phyloP scores from a whole-genome alignment of 2,329 filamentous ascomycete genomes.

The Calonectria hongkongensis region DNA sequence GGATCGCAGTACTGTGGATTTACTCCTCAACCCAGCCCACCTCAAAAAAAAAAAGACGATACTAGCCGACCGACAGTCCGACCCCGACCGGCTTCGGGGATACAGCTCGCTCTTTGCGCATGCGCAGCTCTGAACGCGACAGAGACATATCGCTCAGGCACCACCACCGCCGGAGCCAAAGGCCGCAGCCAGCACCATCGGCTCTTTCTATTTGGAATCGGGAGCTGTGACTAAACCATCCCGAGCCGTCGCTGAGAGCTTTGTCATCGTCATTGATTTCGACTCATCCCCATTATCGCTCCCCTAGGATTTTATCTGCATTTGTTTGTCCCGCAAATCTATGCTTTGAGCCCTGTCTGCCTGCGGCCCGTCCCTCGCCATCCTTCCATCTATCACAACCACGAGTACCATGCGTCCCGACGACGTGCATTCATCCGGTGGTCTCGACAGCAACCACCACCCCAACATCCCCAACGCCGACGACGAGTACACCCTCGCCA shows the following conservation, averaged over 20 bases:
- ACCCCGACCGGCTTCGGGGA: conserved; percentile 50
- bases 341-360: conserved; percentile 45
- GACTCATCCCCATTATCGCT: conserved; percentile 10
- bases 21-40: conserved; percentile 13
- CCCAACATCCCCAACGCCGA: conserved; percentile 50
- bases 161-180: conserved; percentile 2
- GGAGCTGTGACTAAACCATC: conserved; percentile 30
- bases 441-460: conserved; percentile 46
- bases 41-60: conserved; percentile 47
- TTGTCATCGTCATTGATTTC: conserved; percentile 55
- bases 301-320: background rate
- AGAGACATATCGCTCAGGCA: background rate
- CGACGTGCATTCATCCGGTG: conserved; percentile 50
- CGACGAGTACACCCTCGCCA: conserved; percentile 56
- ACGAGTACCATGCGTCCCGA: conserved; percentile 48
- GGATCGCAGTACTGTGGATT: conserved; percentile 31
- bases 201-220: background rate
- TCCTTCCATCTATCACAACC: conserved; percentile 16
- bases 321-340: conserved; percentile 8
- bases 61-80: conserved; percentile 51
- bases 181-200: conserved; percentile 14
- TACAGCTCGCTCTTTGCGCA: conserved; percentile 25
- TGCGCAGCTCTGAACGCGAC: conserved; percentile 17
- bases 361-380: conserved; percentile 4
- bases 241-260: conserved; percentile 42